These are phyloP conservation scores for Pleurotus salmoneostramineus DNA, from an alignment of 768 basidiomycete species.

Conservation along the genomic window DNA sequence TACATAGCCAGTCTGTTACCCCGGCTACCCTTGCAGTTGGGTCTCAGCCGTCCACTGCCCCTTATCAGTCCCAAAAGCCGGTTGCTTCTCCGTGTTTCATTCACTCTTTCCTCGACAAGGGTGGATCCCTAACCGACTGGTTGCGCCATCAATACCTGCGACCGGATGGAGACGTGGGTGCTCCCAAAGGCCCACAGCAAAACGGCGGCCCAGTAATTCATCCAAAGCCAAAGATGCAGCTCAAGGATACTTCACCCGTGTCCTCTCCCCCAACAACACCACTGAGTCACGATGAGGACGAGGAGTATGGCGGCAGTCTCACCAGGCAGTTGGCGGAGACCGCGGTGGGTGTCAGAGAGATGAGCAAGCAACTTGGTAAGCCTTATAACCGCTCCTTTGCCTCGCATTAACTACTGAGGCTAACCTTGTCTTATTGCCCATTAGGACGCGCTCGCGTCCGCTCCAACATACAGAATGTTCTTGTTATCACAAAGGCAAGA, in stretches of 20 bases:
- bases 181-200: conserved; percentile 45
- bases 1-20: conserved; percentile 7
- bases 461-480: conserved; percentile 86
- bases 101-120: conserved; percentile 86
- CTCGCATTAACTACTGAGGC: background rate
- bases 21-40: conserved; percentile 9
- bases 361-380: conserved; percentile 97
- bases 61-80: conserved; percentile 22
- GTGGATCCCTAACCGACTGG: conserved; percentile 76
- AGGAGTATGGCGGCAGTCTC: conserved; percentile 71
- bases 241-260: conserved; percentile 12
- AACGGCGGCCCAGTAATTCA: conserved; percentile 13
- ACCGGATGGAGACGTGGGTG: conserved; percentile 38
- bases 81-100: conserved; percentile 85
- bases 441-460: conserved; percentile 89
- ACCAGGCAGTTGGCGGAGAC: conserved; percentile 95
- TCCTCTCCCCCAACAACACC: conserved; percentile 18
- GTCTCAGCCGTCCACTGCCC: conserved; percentile 12
- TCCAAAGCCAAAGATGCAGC: conserved; percentile 5
- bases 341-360: conserved; percentile 93
- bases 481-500: conserved; percentile 96
- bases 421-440: conserved; percentile 5
- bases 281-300: conserved; percentile 51
- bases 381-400: conserved; percentile 11
- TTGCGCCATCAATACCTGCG: conserved; percentile 42